Percentiles rank a stretch among this genome's conserved stretches.
phyloP scores from a whole-genome alignment of 164 flowering plant genomes.

The Cinnamomum chago region DNA sequence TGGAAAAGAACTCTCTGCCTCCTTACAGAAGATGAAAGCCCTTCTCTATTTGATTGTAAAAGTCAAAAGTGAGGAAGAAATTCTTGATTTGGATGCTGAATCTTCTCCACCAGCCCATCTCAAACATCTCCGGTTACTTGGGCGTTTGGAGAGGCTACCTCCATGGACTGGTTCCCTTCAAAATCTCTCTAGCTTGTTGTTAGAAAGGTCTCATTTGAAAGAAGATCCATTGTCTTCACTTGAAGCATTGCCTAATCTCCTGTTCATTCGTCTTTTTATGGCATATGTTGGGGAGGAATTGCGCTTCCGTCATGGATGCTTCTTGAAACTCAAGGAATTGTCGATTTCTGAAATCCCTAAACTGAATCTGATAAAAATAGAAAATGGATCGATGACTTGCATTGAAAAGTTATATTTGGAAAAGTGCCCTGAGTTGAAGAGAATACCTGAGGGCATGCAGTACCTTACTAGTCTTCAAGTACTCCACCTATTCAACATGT shows the following conservation, averaged over 20 bases:
- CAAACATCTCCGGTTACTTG: conserved; percentile 24
- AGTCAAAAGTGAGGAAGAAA: neutral
- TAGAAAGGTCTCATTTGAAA: too few species aligned
- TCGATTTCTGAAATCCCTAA: neutral
- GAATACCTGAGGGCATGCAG: conserved; percentile 31
- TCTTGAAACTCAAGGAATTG: neutral
- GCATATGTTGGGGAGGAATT: neutral
- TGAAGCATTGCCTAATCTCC: neutral
- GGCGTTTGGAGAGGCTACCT: conserved; percentile 25
- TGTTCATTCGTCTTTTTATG: fast-evolving
- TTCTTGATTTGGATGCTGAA: neutral
- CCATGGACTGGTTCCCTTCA: conserved; percentile 22
- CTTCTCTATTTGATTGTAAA: neutral
- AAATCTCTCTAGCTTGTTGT: conserved; percentile 23
- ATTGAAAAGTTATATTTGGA: too few species aligned
- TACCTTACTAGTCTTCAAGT: conserved; percentile 26
- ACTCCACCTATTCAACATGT: conserved; percentile 32
- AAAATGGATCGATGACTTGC: neutral
- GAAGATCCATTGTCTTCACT: neutral
- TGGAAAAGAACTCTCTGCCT: neutral
- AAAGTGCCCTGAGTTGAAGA: conserved; percentile 20
- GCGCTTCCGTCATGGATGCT: neutral
- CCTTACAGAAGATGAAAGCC: neutral
- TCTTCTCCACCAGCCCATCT: conserved; percentile 15
- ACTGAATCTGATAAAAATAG: neutral